Conservation (phyloP, 306 rosid species). For the Prunus padus region DNA sequence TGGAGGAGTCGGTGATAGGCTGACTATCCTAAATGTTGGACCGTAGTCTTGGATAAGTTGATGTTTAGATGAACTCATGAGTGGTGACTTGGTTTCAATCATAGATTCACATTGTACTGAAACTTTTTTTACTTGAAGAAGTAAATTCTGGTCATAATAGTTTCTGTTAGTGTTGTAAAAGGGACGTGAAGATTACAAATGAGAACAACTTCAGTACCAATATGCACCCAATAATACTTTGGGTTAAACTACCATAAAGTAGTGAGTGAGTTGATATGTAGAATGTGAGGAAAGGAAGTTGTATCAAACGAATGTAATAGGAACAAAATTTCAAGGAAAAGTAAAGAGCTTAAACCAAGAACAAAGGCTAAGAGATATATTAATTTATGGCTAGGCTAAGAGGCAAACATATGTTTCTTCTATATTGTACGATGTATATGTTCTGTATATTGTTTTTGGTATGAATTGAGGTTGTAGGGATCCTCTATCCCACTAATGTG, state of each 20-base stretch:
- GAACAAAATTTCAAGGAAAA: neutral
- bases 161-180: neutral
- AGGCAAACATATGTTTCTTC: neutral
- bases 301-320: neutral
- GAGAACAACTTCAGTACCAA: neutral
- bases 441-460: neutral
- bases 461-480: neutral
- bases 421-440: neutral
- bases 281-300: neutral
- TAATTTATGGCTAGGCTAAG: neutral
- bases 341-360: neutral
- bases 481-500: slow-evolving; percentile 4
- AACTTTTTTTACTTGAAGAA: neutral
- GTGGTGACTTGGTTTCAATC: neutral
- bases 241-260: neutral
- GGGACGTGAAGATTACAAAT: neutral
- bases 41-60: neutral
- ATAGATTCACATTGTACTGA: neutral
- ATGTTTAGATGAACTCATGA: neutral
- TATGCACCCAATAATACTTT: neutral
- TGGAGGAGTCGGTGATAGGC: neutral
- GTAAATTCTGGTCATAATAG: neutral
- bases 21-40: neutral
- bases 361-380: neutral
- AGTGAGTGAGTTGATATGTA: neutral